These are phyloP conservation scores for Sisymbrium irio DNA, from an alignment of 345 rosid species.

Conservation along the genomic window DNA sequence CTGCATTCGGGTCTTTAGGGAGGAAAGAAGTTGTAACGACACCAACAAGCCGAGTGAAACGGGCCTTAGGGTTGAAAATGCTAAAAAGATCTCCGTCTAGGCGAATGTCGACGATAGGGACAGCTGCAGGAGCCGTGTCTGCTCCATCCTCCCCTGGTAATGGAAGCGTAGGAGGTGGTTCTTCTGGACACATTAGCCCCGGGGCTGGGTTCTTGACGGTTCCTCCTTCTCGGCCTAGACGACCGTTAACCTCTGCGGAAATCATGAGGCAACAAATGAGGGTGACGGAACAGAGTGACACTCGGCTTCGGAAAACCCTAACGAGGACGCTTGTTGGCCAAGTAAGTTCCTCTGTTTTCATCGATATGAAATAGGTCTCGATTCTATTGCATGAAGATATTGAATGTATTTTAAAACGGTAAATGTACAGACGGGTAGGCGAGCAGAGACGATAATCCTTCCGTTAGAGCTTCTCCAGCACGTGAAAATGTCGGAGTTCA, in stretches of 20 bases:
- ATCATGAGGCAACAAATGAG: constrained; percentile 90
- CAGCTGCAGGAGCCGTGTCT: constrained; percentile 34
- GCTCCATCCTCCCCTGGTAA: constrained; percentile 55
- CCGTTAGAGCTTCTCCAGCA: constrained; percentile 92
- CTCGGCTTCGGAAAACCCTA: constrained; percentile 78
- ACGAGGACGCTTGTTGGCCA: constrained; percentile 89
- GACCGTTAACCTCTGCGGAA: constrained; percentile 90
- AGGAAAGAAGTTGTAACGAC: constrained; percentile 54
- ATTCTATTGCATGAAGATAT: neutral
- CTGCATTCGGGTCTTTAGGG: constrained; percentile 41
- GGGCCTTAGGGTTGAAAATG: constrained; percentile 73
- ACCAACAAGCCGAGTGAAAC: constrained; percentile 66
- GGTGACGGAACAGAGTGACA: constrained; percentile 83
- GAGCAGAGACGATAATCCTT: constrained; percentile 83
- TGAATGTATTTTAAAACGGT: neutral
- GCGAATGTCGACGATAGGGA: constrained; percentile 47
- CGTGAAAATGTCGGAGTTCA: constrained; percentile 60
- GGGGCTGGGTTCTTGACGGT: constrained; percentile 41
- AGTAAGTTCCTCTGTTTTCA: constrained; percentile 43
- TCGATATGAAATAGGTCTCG: neutral
- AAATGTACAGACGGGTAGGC: constrained; percentile 56
- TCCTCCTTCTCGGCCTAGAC: constrained; percentile 44
- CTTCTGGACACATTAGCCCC: constrained; percentile 34
- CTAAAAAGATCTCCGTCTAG: constrained; percentile 66
- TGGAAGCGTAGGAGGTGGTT: constrained; percentile 24